Evolutionary conservation across 2,329 filamentous ascomycete species (phyloP).

Genomic region (Aspergillus sclerotialis): DNA sequence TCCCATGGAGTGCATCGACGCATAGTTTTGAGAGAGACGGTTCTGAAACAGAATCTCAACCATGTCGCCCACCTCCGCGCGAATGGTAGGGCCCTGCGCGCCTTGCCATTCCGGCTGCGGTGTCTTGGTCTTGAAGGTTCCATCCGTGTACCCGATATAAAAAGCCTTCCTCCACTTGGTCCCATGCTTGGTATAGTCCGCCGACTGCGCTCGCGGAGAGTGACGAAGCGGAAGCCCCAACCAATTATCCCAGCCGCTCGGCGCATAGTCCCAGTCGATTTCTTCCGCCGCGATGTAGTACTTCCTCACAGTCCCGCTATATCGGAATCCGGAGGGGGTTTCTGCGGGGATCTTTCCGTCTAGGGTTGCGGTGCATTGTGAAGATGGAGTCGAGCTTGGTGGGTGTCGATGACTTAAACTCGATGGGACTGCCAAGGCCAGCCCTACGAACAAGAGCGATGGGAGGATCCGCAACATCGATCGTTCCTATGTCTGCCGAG

Average conservation of each 20-base stretch:
- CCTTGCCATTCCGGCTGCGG: slow-evolving; percentile 19
- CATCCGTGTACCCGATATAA: slow-evolving; percentile 25
- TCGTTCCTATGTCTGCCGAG: too few species aligned
- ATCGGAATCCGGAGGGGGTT: slow-evolving; percentile 1
- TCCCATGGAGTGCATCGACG: slow-evolving; percentile 4
- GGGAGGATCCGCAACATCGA: too few species aligned
- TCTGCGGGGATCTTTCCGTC: slow-evolving; percentile 1
- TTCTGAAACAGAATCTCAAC: slow-evolving; percentile 3
- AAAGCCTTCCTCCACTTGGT: slow-evolving; percentile 22
- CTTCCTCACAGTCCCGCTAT: slow-evolving; percentile 2
- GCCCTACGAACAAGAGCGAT: too few species aligned
- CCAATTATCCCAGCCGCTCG: slow-evolving; percentile 6
- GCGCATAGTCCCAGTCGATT: slow-evolving; percentile 4
- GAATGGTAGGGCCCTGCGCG: slow-evolving; percentile 2
- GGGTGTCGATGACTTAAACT: neutral
- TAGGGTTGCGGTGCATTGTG: neutral
- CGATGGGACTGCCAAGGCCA: neutral
- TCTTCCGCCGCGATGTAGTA: slow-evolving; percentile 5
- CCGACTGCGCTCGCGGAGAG: slow-evolving; percentile 7
- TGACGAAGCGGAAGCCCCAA: slow-evolving; percentile 8
- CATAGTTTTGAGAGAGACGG: neutral
- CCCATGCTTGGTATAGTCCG: slow-evolving; percentile 3
- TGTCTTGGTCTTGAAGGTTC: slow-evolving; percentile 12
- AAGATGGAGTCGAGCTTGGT: too few species aligned
- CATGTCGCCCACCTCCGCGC: slow-evolving; percentile 3